Percentiles rank a stretch among this genome's conserved stretches.
Conservation (phyloP, 2,329 filamentous ascomycete genomes). For the Arthrobotrys sphaeroides region DNA sequence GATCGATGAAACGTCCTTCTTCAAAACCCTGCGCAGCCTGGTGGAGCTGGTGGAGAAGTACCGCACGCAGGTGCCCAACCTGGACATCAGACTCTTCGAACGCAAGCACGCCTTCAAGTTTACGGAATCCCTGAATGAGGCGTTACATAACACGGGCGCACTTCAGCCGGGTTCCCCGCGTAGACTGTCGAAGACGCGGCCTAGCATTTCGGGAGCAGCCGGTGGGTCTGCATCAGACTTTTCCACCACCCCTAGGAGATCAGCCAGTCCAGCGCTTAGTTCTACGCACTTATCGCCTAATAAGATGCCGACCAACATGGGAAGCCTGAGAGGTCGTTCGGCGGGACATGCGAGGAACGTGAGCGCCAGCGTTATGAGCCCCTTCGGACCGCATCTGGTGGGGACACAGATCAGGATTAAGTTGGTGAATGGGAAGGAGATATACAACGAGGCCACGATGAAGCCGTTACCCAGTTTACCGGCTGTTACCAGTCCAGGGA, state of each 20-base stretch:
- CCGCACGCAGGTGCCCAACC: slow-evolving; percentile 63
- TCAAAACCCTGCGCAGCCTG: slow-evolving; percentile 62
- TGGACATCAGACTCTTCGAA: slow-evolving; percentile 64
- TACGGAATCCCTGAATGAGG: slow-evolving; percentile 63
- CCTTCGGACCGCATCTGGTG: slow-evolving; percentile 56
- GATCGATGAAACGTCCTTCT: slow-evolving; percentile 38
- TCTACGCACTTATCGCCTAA: slow-evolving; percentile 36
- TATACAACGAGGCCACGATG: slow-evolving; percentile 52
- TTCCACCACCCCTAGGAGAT: slow-evolving; percentile 24
- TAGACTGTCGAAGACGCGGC: slow-evolving; percentile 28
- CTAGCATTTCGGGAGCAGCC: slow-evolving; percentile 15
- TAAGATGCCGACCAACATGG: slow-evolving; percentile 1
- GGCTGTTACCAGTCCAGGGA: slow-evolving; percentile 44
- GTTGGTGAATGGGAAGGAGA: slow-evolving; percentile 52
- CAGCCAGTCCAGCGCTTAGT: slow-evolving; percentile 43
- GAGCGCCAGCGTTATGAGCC: slow-evolving; percentile 36
- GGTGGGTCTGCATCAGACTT: slow-evolving; percentile 33
- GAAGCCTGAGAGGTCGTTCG: slow-evolving; percentile 26
- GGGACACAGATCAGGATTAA: slow-evolving; percentile 57
- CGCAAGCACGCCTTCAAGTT: slow-evolving; percentile 66
- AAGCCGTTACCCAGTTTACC: slow-evolving; percentile 55
- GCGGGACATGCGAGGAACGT: slow-evolving; percentile 37
- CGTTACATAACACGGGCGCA: slow-evolving; percentile 56
- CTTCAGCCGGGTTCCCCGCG: slow-evolving; percentile 55
- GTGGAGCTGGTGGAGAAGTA: slow-evolving; percentile 63